These are phyloP conservation scores for Suillus luteus DNA, from an alignment of 768 basidiomycete species.

Conservation along the genomic window DNA sequence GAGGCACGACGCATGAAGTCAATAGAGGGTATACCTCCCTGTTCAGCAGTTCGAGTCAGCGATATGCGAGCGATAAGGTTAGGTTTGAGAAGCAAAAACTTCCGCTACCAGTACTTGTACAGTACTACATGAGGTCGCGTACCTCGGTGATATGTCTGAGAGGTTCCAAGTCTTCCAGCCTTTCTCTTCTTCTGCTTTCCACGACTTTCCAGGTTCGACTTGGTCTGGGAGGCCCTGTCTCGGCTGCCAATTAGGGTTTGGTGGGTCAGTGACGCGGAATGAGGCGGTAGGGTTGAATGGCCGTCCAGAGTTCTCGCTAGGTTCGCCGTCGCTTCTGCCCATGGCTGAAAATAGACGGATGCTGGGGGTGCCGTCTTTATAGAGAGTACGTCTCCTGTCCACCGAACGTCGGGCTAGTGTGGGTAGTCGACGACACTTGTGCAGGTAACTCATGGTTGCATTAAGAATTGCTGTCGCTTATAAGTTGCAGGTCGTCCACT, in stretches of 20 bases:
- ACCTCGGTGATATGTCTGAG: constrained; percentile 34
- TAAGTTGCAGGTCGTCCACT: neutral
- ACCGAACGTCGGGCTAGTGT: neutral
- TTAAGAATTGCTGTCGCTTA: neutral
- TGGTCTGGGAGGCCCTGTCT: constrained; percentile 39
- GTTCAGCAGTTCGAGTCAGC: constrained; percentile 24
- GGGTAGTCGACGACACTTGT: neutral
- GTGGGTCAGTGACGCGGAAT: constrained; percentile 39
- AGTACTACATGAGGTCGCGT: constrained; percentile 15
- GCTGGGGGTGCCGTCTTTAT: neutral
- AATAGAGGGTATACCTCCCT: constrained; percentile 50
- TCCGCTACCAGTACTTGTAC: neutral
- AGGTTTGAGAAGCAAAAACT: constrained; percentile 16
- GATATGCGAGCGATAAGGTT: constrained; percentile 21
- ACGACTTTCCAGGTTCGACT: constrained; percentile 24
- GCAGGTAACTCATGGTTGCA: neutral
- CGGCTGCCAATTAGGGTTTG: constrained; percentile 45
- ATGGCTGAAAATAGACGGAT: constrained; percentile 11
- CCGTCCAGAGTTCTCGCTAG: constrained; percentile 15
- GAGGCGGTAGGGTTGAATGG: constrained; percentile 26
- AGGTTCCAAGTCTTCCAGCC: constrained; percentile 47
- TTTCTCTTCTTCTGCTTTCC: constrained; percentile 36
- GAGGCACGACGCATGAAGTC: constrained; percentile 60
- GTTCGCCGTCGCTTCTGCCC: constrained; percentile 3
- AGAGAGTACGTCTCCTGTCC: no score